Base-by-base conservation (phyloP, 352 stramenopile species). In the Thalassiosira exigua region DNA sequence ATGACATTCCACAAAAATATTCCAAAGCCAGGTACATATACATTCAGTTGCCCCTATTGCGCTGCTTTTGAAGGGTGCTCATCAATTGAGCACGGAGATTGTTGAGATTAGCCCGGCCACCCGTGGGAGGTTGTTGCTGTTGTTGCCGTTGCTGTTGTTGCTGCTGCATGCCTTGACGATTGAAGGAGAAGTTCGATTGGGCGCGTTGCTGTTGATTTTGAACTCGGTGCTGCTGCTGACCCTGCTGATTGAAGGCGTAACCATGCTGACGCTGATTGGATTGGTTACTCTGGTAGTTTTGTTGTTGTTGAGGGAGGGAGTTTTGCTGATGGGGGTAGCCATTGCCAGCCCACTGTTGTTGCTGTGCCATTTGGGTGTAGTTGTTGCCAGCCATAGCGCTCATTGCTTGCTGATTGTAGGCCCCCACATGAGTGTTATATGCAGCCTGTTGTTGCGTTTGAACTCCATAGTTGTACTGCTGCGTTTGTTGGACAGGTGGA, bases 11-110 rank as follows among this genome's bases (percentile, higher is more conserved):
- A n/a, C n/a, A n/a, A n/a, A n/a, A n/a, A n/a, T n/a, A n/a, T n/a
- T n/a, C n/a, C n/a, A n/a, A n/a, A n/a, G n/a, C n/a, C n/a, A n/a
- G n/a, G n/a, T n/a, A 11, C 39, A 48, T 48, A 48, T 48, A n/a
- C 11, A 48, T 48, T 11, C 39, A 11, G n/a, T 57, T 41, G 27
- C 33, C 68, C 30, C 74, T 65, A 30, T 78, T 73, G 1, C 72
- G 21, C 22, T 92, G 89, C 44, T 90, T 75, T 58, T 90, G 73
- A 56, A 94, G 67, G 11, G 87, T 94, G 30, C 77, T 92, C 59
- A 85, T 76, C 52, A 94, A 76, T 61, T 94, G 89, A 27, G 85
- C 81, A 36, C 84, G 79, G 36, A 94, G 75, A 61, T 79, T 92
- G 48, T 61, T 85, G 0, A 93, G 74, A 59, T 90, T 90, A 12